phyloP scores from a whole-genome alignment of 2,329 filamentous ascomycete species.

The Penicillium sp. region DNA sequence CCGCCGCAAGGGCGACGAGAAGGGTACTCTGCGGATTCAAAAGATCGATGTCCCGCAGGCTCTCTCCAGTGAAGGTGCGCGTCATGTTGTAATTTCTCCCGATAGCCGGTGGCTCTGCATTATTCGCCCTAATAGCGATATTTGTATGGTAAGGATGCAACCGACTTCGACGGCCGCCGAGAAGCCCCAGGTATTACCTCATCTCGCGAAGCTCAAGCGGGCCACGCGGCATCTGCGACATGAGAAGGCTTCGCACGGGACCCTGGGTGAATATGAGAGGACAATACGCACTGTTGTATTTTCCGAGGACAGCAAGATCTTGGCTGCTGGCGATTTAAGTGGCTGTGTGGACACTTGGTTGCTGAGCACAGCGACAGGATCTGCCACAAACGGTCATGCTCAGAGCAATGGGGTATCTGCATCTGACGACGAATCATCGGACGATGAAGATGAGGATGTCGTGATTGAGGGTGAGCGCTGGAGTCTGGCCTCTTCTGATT shows the following conservation, averaged over 20 bases:
- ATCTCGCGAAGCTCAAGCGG: conserved; percentile 43
- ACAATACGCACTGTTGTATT: conserved; percentile 73
- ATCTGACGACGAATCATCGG: conserved; percentile 48
- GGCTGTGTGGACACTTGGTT: conserved; percentile 88
- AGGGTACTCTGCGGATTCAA: conserved; percentile 64
- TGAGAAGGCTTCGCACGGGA: conserved; percentile 58
- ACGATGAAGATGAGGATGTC: conserved; percentile 50
- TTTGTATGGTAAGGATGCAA: conserved; percentile 54
- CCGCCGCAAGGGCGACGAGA: conserved; percentile 51
- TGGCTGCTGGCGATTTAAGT: conserved; percentile 76
- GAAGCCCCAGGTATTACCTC: conserved; percentile 46
- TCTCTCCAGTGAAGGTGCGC: conserved; percentile 63
- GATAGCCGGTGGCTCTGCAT: conserved; percentile 47
- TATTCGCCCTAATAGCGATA: conserved; percentile 59
- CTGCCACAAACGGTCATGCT: conserved; percentile 39
- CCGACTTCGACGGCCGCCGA: conserved; percentile 41
- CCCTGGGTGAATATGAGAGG: conserved; percentile 72
- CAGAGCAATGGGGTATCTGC: conserved; percentile 46
- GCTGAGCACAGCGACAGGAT: conserved; percentile 52
- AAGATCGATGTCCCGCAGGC: conserved; percentile 64
- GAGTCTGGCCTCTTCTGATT: conserved; percentile 68
- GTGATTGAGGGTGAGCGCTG: conserved; percentile 64
- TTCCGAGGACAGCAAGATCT: conserved; percentile 72
- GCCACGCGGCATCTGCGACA: conserved; percentile 31
- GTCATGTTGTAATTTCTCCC: conserved; percentile 56